These are phyloP conservation scores for Ceratocystis cubensis DNA, from an alignment of 2,329 filamentous ascomycete genomes.

Conservation along the genomic window DNA sequence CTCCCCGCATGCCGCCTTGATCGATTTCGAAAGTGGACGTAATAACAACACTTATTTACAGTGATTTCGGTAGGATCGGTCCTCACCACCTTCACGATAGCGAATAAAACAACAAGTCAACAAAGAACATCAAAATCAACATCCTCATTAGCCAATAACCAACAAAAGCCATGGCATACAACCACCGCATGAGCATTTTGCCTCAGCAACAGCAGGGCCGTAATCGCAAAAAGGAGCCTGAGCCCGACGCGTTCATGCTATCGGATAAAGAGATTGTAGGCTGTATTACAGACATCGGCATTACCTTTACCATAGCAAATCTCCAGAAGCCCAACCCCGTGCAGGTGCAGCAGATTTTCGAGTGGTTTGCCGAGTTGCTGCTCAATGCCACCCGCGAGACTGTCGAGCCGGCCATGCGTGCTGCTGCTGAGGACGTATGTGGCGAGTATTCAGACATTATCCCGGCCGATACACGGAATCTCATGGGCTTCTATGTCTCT, in stretches of 20 bases:
- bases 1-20: background rate
- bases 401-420: constrained; percentile 88
- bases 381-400: constrained; percentile 89
- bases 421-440: constrained; percentile 75
- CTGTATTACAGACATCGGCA: constrained; percentile 94
- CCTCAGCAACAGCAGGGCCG: constrained; percentile 40
- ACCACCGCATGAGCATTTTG: constrained; percentile 48
- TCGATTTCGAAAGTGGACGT: background rate
- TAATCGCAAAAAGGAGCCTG: constrained; percentile 46
- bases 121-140: background rate
- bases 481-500: constrained; percentile 91
- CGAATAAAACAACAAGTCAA: background rate
- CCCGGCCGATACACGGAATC: constrained; percentile 74
- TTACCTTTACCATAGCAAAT: constrained; percentile 74
- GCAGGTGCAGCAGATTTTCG: constrained; percentile 93
- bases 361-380: constrained; percentile 90
- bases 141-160: no score
- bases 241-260: constrained; percentile 48
- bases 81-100: background rate
- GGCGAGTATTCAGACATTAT: constrained; percentile 76
- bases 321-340: constrained; percentile 87
- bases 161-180: constrained; percentile 40
- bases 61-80: background rate
- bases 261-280: constrained; percentile 74
- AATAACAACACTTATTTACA: background rate